Evolutionary conservation across 2,329 filamentous ascomycete species (phyloP).

Genomic region (Trichophyton simii): DNA sequence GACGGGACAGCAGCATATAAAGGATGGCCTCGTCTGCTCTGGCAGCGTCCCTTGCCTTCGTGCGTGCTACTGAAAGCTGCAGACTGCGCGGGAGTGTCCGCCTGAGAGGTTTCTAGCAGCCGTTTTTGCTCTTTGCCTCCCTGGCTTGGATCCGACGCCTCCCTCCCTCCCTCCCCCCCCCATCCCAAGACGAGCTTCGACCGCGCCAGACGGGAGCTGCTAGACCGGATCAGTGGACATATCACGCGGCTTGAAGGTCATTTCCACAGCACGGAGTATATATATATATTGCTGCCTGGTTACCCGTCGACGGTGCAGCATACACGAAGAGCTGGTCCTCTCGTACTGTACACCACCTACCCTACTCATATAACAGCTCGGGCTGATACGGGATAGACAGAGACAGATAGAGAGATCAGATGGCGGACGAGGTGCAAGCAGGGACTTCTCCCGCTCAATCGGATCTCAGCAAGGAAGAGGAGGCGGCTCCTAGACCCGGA

Average conservation of each 20-base stretch:
- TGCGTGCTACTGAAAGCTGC: no score
- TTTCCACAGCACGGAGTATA: neutral
- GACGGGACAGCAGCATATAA: neutral
- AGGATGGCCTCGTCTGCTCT: no score
- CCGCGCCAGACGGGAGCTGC: neutral
- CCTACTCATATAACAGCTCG: neutral
- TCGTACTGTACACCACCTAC: neutral
- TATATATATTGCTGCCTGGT: neutral
- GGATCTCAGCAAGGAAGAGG: constrained; percentile 2
- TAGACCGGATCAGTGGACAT: neutral
- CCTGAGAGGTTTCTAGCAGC: neutral
- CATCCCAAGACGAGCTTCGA: neutral
- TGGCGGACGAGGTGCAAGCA: neutral
- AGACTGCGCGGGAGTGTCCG: neutral
- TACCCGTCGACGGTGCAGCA: neutral
- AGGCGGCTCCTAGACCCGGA: neutral
- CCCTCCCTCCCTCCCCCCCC: neutral
- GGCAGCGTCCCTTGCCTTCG: no score
- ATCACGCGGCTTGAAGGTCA: no score
- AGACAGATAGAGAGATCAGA: neutral
- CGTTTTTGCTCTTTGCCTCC: neutral
- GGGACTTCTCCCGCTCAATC: neutral
- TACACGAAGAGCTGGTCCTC: neutral
- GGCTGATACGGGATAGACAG: no score
- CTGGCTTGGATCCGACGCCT: neutral